Percentiles rank a stretch among this genome's conserved stretches.
Conservation (phyloP, 2,329 filamentous ascomycete species). For the Didymella lethalis region DNA sequence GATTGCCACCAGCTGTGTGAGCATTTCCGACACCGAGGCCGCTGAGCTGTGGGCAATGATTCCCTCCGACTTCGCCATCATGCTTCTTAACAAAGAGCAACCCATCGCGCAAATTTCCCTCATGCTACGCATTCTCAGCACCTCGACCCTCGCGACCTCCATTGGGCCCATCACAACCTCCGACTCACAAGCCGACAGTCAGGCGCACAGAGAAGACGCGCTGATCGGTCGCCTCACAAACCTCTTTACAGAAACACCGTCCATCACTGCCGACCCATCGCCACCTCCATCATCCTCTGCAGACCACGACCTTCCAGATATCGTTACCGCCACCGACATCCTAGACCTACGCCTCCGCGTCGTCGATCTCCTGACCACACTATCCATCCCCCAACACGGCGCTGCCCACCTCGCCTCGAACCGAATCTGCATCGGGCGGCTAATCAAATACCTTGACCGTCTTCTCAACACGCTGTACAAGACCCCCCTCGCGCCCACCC, state of each 20-base stretch:
- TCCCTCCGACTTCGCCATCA: slow-evolving; percentile 70
- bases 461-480: slow-evolving; percentile 69
- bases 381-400: slow-evolving; percentile 68
- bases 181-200: slow-evolving; percentile 51
- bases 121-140: slow-evolving; percentile 71
- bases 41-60: slow-evolving; percentile 72
- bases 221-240: slow-evolving; percentile 70
- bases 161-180: slow-evolving; percentile 69
- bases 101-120: slow-evolving; percentile 67
- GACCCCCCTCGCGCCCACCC: slow-evolving; percentile 39
- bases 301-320: too few species aligned
- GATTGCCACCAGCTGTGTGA: slow-evolving; percentile 66
- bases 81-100: slow-evolving; percentile 73
- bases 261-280: slow-evolving; percentile 20
- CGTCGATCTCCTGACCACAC: slow-evolving; percentile 60
- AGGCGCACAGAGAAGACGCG: slow-evolving; percentile 51
- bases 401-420: slow-evolving; percentile 72
- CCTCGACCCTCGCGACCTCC: slow-evolving; percentile 68
- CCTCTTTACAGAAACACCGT: slow-evolving; percentile 66
- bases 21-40: slow-evolving; percentile 51
- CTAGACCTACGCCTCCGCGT: slow-evolving; percentile 58
- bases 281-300: neutral
- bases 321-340: slow-evolving; percentile 43
- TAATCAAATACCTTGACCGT: slow-evolving; percentile 79
- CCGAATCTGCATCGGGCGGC: slow-evolving; percentile 72